Base-by-base conservation (phyloP, 768 basidiomycete species). In the Guyanaporus albipodus region DNA sequence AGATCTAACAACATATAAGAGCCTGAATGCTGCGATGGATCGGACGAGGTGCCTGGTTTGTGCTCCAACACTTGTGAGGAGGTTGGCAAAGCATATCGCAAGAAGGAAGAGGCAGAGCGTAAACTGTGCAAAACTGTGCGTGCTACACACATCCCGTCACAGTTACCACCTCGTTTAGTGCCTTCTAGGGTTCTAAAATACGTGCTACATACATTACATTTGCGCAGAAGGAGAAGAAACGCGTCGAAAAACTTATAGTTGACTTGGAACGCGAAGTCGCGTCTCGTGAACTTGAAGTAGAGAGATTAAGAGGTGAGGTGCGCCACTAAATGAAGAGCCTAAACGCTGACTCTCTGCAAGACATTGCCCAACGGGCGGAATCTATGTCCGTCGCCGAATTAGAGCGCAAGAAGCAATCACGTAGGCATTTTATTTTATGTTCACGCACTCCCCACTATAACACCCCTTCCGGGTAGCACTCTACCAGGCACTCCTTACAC, bases 11-110 rank as follows among this genome's bases (percentile, higher is more conserved):
- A 5, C 10, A 10, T 14, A 4, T 17, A 54, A 96, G 95, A 99
- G 63, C 75, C 78, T 1, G 80, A 91, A 61, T 99, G 95, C 58
- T 99, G 95, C 60, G 95, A 99, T 56, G 95, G 95, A 11, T 91
- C 92, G 0, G 95, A 99, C 67, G 96, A 99, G 69, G 76, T 73
- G 21, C 67, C 78, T 9, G 91, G 91, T 15, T 73, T 85, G 14
- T 99, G 96, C 64, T 67, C 75, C 28, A 83, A 96, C 64, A 70
- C 68, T 3, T 99, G 96, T 63, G 73, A 75, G 38, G 80, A 85
- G 59, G 74, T 88, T 35, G 92, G 93, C 2, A 78, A 80, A 48
- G 79, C 59, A 26, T 80, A 88, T 66, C 72, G 82, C 54, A 79
- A 78, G 66, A 76, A 80, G 61, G 68, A 71, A 24, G 87, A 85